phyloP scores from a whole-genome alignment of 345 rosid species.

The Physaria fendleri region DNA sequence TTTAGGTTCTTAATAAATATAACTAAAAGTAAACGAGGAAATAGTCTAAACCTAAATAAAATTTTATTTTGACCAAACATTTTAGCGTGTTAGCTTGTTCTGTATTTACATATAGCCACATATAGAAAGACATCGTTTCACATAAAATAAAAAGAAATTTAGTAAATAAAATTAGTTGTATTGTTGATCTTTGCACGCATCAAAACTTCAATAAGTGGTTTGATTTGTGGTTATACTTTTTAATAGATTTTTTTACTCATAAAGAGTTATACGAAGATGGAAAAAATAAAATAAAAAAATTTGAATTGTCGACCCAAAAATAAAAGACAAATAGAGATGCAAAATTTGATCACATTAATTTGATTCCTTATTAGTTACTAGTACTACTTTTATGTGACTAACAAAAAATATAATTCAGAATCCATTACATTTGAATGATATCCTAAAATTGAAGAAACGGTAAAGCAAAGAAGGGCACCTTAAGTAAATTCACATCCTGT shows the following conservation, averaged over 20 bases:
- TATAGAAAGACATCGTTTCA: background rate
- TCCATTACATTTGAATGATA: background rate
- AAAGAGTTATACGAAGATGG: background rate
- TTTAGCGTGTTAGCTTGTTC: background rate
- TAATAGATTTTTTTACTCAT: background rate
- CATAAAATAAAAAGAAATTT: background rate
- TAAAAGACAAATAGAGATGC: too few relatives aligned
- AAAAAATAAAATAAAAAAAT: too few relatives aligned
- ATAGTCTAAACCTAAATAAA: conserved; percentile 10
- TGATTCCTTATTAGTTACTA: background rate
- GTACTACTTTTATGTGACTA: background rate
- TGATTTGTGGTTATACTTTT: background rate
- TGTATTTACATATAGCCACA: conserved; percentile 1
- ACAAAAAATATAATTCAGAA: background rate
- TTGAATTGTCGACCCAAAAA: too few relatives aligned
- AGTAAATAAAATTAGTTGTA: background rate
- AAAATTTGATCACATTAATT: background rate
- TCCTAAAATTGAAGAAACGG: conserved; percentile 20
- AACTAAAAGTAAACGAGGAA: conserved; percentile 8
- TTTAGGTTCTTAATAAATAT: background rate
- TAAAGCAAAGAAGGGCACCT: conserved; percentile 24
- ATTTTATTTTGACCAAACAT: background rate
- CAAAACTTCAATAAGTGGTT: background rate
- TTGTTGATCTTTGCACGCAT: background rate
- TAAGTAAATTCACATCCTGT: background rate